These are phyloP conservation scores for Discostella stelligera DNA, from an alignment of 352 stramenopile species.

Conservation along the genomic window DNA sequence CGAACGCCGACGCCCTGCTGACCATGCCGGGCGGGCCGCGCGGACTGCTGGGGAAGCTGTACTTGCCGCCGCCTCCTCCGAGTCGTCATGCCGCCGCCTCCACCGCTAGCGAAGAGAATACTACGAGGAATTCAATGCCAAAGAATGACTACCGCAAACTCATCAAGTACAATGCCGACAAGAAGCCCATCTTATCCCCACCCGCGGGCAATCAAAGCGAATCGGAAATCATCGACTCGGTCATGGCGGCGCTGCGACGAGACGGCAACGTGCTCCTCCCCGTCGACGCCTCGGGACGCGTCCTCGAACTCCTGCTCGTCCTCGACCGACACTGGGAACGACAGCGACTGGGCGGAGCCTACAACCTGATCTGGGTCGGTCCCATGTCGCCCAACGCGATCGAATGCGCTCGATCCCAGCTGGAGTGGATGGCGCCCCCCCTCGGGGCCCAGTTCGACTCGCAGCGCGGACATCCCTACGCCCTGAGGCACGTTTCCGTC, in stretches of 20 bases:
- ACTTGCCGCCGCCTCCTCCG: conserved; percentile 83
- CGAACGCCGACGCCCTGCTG: conserved; percentile 86
- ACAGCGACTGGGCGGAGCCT: conserved; percentile 84
- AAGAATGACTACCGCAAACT: conserved; percentile 50
- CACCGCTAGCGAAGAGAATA: conserved; percentile 47
- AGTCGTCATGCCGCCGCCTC: background rate
- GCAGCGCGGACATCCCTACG: conserved; percentile 56
- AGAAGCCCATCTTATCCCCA: conserved; percentile 47
- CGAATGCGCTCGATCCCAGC: conserved; percentile 74
- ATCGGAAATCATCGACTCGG: conserved; percentile 89
- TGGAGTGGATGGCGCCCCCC: conserved; percentile 80
- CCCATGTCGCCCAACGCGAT: conserved; percentile 76
- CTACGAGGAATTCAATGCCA: too few relatives aligned
- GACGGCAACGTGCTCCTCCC: conserved; percentile 95
- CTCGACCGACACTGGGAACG: conserved; percentile 94
- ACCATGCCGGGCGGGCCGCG: conserved; percentile 80
- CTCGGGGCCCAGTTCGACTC: conserved; percentile 66
- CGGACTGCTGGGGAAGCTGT: conserved; percentile 77
- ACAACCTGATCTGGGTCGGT: conserved; percentile 83
- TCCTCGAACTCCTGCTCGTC: conserved; percentile 94
- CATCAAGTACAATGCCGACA: conserved; percentile 34
- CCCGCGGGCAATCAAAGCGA: conserved; percentile 84
- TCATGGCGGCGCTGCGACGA: conserved; percentile 82
- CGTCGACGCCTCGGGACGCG: conserved; percentile 89
- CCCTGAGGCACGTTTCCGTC: conserved; percentile 55